phyloP scores from a whole-genome alignment of 139 green algal genomes.

The Pleodorina starrii region DNA sequence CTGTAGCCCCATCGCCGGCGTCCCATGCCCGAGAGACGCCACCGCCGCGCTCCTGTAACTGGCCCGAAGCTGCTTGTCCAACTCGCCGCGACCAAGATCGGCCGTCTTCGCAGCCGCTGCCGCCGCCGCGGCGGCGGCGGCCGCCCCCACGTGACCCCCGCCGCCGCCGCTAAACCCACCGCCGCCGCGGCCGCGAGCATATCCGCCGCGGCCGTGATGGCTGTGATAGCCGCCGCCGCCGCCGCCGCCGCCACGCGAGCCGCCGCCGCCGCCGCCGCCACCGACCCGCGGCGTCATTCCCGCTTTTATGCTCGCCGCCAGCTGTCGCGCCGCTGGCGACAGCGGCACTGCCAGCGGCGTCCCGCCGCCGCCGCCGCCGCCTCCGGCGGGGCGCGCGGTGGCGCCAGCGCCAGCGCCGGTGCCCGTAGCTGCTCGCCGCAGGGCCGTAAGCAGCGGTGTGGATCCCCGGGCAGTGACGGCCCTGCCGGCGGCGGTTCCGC shows the following conservation, averaged over 20 bases:
- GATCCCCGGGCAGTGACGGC: neutral
- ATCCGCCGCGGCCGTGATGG: neutral
- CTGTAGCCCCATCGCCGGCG: neutral
- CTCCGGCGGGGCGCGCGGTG: neutral
- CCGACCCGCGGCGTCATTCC: neutral
- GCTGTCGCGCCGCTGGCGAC: constrained; percentile 36
- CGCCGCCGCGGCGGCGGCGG: neutral
- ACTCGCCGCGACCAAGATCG: constrained; percentile 23
- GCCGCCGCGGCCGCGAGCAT: neutral
- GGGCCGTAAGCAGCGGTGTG: constrained; percentile 23
- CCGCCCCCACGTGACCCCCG: too few species aligned
- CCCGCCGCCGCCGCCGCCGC: constrained; percentile 6
- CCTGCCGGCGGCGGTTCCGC: neutral
- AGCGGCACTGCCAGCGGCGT: constrained; percentile 10
- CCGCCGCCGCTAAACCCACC: neutral
- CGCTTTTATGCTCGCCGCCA: constrained; percentile 30
- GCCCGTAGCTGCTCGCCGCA: neutral
- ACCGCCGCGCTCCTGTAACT: constrained; percentile 59
- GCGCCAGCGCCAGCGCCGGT: constrained; percentile 14
- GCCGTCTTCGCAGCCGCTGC: neutral
- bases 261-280: neutral
- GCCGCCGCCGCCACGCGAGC: too few species aligned
- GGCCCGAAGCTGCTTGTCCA: constrained; percentile 39
- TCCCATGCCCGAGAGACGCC: constrained; percentile 32
- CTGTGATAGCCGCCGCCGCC: neutral